These are phyloP conservation scores for Tagetes erecta DNA, from an alignment of 129 eudicot genomes.

Conservation along the genomic window DNA sequence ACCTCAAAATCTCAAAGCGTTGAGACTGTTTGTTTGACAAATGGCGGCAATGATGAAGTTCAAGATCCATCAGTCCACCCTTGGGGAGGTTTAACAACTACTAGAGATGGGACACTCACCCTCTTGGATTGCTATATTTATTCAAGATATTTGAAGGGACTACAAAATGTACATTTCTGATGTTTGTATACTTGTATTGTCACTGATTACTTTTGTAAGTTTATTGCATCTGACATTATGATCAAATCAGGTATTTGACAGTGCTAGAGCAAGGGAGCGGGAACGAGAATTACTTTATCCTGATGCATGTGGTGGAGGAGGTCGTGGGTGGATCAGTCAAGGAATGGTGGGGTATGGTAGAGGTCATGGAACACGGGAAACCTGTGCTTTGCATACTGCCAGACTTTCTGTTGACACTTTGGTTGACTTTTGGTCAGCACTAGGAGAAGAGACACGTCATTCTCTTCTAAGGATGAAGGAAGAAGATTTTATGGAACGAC, in stretches of 20 bases:
- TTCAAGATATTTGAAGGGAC: conserved; percentile 88
- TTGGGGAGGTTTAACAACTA: conserved; percentile 85
- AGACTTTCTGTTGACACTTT: conserved; percentile 92
- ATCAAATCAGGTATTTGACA: conserved; percentile 79
- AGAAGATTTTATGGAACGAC: conserved; percentile 96
- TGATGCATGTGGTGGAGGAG: conserved; percentile 99
- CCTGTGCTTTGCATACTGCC: conserved; percentile 97
- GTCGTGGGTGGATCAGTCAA: conserved; percentile 97
- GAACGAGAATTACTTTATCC: conserved; percentile 95
- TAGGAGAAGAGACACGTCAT: conserved; percentile 90
- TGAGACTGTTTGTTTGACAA: conserved; percentile 33
- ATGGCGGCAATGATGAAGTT: conserved; percentile 54
- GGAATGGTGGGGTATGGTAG: conserved; percentile 86
- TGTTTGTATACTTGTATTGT: conserved; percentile 12
- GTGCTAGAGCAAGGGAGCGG: conserved; percentile 92
- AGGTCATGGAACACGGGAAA: conserved; percentile 96
- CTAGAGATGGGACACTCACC: conserved; percentile 85
- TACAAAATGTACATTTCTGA: conserved; percentile 66
- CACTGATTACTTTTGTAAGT: background rate
- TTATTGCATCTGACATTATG: conserved; percentile 21
- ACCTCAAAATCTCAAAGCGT: conserved; percentile 41
- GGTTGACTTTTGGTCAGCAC: conserved; percentile 99
- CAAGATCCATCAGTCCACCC: conserved; percentile 91
- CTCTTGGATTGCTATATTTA: conserved; percentile 79
- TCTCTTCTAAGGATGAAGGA: conserved; percentile 97